Evolutionary conservation across 106 monocot genomes (phyloP).

Genomic region (Allium cepa): DNA sequence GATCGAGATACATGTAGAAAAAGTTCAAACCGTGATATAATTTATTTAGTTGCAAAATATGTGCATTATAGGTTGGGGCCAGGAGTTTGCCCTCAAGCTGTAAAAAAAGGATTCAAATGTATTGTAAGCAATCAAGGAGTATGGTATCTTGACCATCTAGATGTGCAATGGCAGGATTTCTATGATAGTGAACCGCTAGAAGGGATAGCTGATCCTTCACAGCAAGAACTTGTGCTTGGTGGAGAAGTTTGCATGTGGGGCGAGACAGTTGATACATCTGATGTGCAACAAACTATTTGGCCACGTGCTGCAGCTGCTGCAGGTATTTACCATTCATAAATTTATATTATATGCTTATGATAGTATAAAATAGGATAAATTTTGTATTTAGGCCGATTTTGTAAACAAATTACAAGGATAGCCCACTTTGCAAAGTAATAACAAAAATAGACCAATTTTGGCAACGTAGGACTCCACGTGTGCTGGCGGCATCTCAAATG

Average conservation of each 20-base stretch:
- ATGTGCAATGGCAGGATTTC: constrained; percentile 80
- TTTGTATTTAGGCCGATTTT: too few relatives aligned
- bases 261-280: constrained; percentile 79
- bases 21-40: background rate
- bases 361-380: too few relatives aligned
- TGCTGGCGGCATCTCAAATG: too few relatives aligned
- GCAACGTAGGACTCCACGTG: too few relatives aligned
- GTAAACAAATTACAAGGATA: too few relatives aligned
- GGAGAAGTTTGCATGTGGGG: constrained; percentile 99
- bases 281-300: constrained; percentile 96
- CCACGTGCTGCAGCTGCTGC: constrained; percentile 98
- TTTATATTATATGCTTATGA: background rate
- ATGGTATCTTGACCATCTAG: constrained; percentile 97
- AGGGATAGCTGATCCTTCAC: constrained; percentile 51
- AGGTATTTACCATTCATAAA: constrained; percentile 28
- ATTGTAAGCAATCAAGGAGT: constrained; percentile 90
- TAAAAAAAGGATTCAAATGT: constrained; percentile 81
- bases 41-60: background rate
- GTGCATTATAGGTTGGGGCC: constrained; percentile 54
- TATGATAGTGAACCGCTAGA: constrained; percentile 77
- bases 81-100: constrained; percentile 87
- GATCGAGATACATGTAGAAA: background rate
- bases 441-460: too few relatives aligned
- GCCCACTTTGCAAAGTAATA: too few relatives aligned
- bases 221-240: constrained; percentile 85